These are phyloP conservation scores for Ploettnerulaceae sp. DNA, from an alignment of 2,329 filamentous ascomycete genomes.

Conservation along the genomic window DNA sequence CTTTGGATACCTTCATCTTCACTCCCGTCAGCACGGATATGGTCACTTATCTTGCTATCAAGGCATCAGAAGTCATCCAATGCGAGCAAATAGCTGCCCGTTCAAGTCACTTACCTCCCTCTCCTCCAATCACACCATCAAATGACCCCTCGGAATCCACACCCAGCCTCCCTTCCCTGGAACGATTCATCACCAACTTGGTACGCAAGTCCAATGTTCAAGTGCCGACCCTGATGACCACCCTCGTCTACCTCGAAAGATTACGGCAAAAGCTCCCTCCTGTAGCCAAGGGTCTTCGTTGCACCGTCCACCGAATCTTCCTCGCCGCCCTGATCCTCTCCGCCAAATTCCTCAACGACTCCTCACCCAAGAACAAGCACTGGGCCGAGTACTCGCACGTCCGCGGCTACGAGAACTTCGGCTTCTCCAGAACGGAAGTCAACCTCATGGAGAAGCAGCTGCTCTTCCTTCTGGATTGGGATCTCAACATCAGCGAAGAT, in stretches of 20 bases:
- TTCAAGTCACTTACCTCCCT: conserved; percentile 36
- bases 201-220: conserved; percentile 93
- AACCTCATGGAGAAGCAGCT: conserved; percentile 99
- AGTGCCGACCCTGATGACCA: conserved; percentile 95
- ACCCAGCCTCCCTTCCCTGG: conserved; percentile 65
- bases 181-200: conserved; percentile 87
- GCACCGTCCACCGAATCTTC: conserved; percentile 97
- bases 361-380: conserved; percentile 99
- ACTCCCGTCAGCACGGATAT: conserved; percentile 69
- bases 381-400: conserved; percentile 92
- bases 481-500: conserved; percentile 76
- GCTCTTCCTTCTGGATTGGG: conserved; percentile 91
- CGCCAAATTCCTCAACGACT: conserved; percentile 98
- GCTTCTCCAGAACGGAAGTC: conserved; percentile 91
- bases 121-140: conserved; percentile 47
- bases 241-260: conserved; percentile 85
- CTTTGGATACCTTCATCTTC: conserved; percentile 77
- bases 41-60: conserved; percentile 70
- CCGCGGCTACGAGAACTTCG: conserved; percentile 61
- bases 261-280: conserved; percentile 82
- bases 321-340: conserved; percentile 79
- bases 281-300: conserved; percentile 92
- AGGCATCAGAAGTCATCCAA: conserved; percentile 72
- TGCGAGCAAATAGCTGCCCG: conserved; percentile 63
- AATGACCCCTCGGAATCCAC: conserved; percentile 31